A percentile compares a stretch with the other conserved stretches of the same genome.
Conservation (phyloP, 257 asterid species). For the Cordia subcordata region DNA sequence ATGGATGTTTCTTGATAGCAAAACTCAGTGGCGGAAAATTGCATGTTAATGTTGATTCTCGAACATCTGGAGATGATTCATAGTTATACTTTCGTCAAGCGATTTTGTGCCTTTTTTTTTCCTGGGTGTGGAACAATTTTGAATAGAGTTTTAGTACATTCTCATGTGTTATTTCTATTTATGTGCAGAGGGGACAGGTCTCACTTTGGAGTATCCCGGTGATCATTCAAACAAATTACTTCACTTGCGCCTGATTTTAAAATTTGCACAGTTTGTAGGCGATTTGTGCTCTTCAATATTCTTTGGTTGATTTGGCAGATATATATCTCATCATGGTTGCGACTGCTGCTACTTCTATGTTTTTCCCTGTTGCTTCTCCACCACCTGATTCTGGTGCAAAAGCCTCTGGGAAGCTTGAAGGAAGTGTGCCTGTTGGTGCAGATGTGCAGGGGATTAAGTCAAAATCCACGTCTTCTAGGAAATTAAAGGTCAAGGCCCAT, state of each 20-base stretch:
- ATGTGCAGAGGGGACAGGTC: not conserved
- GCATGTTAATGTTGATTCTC: too few species aligned
- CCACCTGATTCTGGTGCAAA: constrained; percentile 56
- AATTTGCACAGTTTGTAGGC: not conserved
- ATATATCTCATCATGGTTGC: constrained; percentile 53
- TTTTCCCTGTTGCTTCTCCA: constrained; percentile 56
- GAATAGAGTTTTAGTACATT: too few species aligned
- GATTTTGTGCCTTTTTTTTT: too few species aligned
- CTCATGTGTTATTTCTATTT: too few species aligned
- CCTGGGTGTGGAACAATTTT: too few species aligned
- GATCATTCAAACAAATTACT: not conserved
- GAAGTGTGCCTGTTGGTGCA: constrained; percentile 52
- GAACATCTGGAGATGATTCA: not conserved
- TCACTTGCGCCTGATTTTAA: too few species aligned
- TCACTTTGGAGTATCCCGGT: not conserved
- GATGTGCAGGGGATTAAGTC: constrained; percentile 60
- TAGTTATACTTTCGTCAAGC: not conserved
- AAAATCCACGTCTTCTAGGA: constrained; percentile 60
- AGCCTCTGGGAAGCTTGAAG: constrained; percentile 52
- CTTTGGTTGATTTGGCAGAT: constrained; percentile 8
- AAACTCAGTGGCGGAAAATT: too few species aligned
- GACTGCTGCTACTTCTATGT: constrained; percentile 73
- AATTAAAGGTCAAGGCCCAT: constrained; percentile 60
- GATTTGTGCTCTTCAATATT: not conserved
- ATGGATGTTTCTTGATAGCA: too few species aligned